Base-by-base conservation (phyloP, 108 stramenopile genomes). In the Skeletonema marinoi region DNA sequence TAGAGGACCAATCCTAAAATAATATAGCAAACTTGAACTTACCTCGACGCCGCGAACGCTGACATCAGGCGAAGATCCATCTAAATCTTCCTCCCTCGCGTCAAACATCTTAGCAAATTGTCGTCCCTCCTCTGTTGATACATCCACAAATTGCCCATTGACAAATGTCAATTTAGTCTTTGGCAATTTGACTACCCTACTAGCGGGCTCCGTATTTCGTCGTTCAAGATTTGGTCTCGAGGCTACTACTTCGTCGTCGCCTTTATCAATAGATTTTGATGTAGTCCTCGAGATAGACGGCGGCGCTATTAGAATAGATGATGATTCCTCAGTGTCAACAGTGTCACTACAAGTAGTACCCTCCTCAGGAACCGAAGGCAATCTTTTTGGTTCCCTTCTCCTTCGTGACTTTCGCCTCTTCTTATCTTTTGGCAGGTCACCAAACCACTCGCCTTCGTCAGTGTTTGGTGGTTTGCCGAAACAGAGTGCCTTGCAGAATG, bases 131-230 rank as follows among this genome's bases (percentile, higher is more conserved):
- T 31, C 39, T 4, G 79, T 80, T 32, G 56, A 44, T 13, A 74
- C 10, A 63, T 81, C 80, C 4, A 81, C 51, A 33, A 81, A 81
- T 60, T 81, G 80, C 19, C 80, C 80, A 64, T 81, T 74, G 32
- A 70, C 51, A 71, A 81, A 81, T 31, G 73, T 74, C 16, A 81
- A 60, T 60, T 70, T 74, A 8, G 32, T 50, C 50, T 60, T 66
- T 6, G 80, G 69, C 60, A 33, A 41, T 59, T 75, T 4, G 48
- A 9, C 16, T 9, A 46, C 16, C 13, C 17, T 75, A 10, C 13
- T 32, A 8, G 31, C 11, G 29, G 29, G 16, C 19, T 32, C 42
- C 31, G 50, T 64, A 30, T 44, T 32, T 12, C 10, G 19, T 17
- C 65, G 60, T 33, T 42, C 30, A 42, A 33, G 19, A 10, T 39